Conservation (phyloP, 495 filamentous ascomycete genomes). For the Penicillium manginii region DNA sequence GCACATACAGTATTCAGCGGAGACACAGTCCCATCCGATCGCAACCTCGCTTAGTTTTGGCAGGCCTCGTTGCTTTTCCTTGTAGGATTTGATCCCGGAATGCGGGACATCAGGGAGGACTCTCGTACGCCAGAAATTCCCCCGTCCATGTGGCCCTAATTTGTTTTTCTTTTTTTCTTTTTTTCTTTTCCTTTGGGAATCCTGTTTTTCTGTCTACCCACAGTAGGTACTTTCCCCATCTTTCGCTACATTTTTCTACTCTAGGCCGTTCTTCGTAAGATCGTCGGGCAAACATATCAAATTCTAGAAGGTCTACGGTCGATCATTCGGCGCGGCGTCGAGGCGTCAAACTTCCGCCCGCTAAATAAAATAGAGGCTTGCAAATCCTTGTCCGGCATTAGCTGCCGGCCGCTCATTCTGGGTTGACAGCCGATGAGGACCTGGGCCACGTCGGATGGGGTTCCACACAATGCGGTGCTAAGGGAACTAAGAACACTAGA, state of each 20-base stretch:
- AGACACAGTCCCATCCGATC: conserved; percentile 3
- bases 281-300: background rate
- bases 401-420: background rate
- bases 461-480: background rate
- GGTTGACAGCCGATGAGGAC: background rate
- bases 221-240: background rate
- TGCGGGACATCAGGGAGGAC: conserved; percentile 1
- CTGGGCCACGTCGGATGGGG: background rate
- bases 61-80: conserved; percentile 6
- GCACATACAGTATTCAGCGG: background rate
- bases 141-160: conserved; percentile 23
- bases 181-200: background rate
- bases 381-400: background rate
- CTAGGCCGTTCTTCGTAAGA: background rate
- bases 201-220: background rate
- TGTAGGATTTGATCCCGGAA: conserved; percentile 9
- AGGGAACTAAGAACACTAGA: conserved; percentile 1
- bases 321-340: background rate
- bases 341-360: background rate
- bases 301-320: background rate
- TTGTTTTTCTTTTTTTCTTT: no score
- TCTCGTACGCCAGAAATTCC: conserved; percentile 7
- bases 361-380: background rate
- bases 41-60: conserved; percentile 4
- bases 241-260: background rate